Base-by-base conservation (phyloP, 176 grass and related monocot genomes). In the Coix lacrymajobi region DNA sequence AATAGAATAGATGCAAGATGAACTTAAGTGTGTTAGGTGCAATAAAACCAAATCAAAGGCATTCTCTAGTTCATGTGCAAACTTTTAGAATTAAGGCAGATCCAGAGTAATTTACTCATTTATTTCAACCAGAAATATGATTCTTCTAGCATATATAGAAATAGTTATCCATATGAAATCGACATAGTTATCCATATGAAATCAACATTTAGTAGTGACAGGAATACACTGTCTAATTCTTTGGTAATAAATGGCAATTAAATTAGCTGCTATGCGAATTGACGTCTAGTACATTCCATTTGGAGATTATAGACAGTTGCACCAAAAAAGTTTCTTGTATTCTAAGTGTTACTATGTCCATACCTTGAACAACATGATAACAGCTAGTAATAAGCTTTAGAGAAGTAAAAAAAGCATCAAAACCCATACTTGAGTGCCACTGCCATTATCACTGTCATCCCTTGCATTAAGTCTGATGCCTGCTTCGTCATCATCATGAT, bases 401-500 rank as follows among this genome's bases (percentile, higher is more conserved):
- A 66, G 45, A 49, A 80, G 43, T 54, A 70, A 88, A 84, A 67
- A 51, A 20, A 34, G 64, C 24, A 54, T 38, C 33, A 86, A 83
- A 48, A 69, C 4, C 65, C 67, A 14, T 92, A 97, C 95, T 83
- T 97, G 92, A 84, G 90, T 94, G 61, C 86, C 92, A 45, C 95
- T 97, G 36, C 90, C 95, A 88, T 91, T 91, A 76, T 94, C 95
- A 70, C 92, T 94, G 65, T 84, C 92, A 84, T 94, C 90, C 48
- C 88, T 92, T 75, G 83, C 88, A 81, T 92, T 91, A 75, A 94
- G 71, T 20, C 87, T 79, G 75, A 85, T 81, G 76, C 86, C 92
- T 22, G 26, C 69, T 75, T 88, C 81, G 0, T 85, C 82, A 0
- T 87, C 73, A 8, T 78, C 91, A 17, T 88, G 81, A 33, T 86